phyloP scores from a whole-genome alignment of 2,329 filamentous ascomycete genomes.

The Monilinia aucupariae region DNA sequence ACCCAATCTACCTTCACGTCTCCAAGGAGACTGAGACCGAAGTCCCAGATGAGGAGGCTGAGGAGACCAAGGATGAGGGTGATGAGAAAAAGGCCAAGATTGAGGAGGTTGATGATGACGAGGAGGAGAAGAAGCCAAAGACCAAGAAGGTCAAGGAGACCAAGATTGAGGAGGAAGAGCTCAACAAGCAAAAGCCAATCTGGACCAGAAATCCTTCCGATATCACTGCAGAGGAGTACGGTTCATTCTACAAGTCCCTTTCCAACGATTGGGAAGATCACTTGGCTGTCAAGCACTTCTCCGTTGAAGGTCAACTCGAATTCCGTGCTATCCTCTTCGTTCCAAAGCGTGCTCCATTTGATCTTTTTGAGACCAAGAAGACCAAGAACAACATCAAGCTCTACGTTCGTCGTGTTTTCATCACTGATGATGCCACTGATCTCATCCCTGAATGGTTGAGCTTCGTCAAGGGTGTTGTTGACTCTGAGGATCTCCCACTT shows the following conservation, averaged over 20 bases:
- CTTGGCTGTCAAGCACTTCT: slow-evolving; percentile 99
- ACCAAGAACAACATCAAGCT: slow-evolving; percentile 99
- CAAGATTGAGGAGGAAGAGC: slow-evolving; percentile 97
- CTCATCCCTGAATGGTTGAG: slow-evolving; percentile 98
- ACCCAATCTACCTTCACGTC: slow-evolving; percentile 99
- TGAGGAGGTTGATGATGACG: slow-evolving; percentile 22
- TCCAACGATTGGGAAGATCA: slow-evolving; percentile 99
- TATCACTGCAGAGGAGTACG: slow-evolving; percentile 95
- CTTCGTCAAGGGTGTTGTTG: slow-evolving; percentile 99
- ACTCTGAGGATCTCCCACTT: slow-evolving; percentile 98
- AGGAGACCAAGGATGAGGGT: slow-evolving; percentile 41
- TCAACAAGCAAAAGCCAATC: slow-evolving; percentile 99
- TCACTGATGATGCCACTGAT: slow-evolving; percentile 98
- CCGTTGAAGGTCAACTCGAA: slow-evolving; percentile 99
- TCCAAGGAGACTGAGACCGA: slow-evolving; percentile 99
- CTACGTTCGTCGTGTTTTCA: slow-evolving; percentile 99
- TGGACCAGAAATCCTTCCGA: slow-evolving; percentile 98
- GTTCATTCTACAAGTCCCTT: slow-evolving; percentile 99
- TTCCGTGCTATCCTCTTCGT: slow-evolving; percentile 99
- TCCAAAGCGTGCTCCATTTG: slow-evolving; percentile 98
- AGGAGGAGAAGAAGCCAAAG: slow-evolving; percentile 42
- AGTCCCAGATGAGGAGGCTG: slow-evolving; percentile 49
- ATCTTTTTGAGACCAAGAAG: slow-evolving; percentile 99
- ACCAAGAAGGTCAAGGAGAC: slow-evolving; percentile 99
- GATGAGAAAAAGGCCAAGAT: slow-evolving; percentile 21